phyloP scores from a whole-genome alignment of 2,329 filamentous ascomycete species.

The Colletotrichum ledebouriae region DNA sequence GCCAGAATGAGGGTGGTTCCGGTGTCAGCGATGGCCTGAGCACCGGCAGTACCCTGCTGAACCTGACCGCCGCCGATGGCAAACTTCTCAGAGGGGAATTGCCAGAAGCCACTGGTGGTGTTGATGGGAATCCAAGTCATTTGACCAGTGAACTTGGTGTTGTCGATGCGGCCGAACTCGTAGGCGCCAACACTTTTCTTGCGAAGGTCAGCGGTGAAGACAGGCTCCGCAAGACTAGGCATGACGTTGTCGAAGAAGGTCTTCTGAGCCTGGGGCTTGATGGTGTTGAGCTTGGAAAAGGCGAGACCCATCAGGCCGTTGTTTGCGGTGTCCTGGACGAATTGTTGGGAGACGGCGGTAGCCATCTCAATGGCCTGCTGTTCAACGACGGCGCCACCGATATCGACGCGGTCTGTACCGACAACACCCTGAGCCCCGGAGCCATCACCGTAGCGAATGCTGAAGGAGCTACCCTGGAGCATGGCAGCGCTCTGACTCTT shows the following conservation, averaged over 20 bases:
- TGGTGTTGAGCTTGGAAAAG: slow-evolving; percentile 75
- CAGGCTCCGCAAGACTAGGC: slow-evolving; percentile 69
- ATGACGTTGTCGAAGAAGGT: slow-evolving; percentile 82
- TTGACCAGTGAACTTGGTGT: slow-evolving; percentile 70
- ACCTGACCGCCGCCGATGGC: slow-evolving; percentile 60
- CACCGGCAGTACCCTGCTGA: slow-evolving; percentile 53
- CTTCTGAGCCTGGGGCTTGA: slow-evolving; percentile 72
- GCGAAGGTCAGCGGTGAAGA: slow-evolving; percentile 80
- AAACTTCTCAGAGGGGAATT: slow-evolving; percentile 71
- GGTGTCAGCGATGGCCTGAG: slow-evolving; percentile 67
- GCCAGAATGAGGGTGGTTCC: slow-evolving; percentile 75
- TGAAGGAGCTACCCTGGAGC: slow-evolving; percentile 65
- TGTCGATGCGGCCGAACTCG: slow-evolving; percentile 80
- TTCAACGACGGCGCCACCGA: slow-evolving; percentile 73
- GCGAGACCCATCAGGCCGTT: slow-evolving; percentile 80
- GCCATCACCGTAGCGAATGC: slow-evolving; percentile 77
- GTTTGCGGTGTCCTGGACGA: slow-evolving; percentile 70
- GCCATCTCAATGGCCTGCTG: slow-evolving; percentile 78
- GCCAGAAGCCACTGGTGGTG: slow-evolving; percentile 76
- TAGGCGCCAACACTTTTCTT: slow-evolving; percentile 73
- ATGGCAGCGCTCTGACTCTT: slow-evolving; percentile 52
- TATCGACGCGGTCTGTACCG: slow-evolving; percentile 75
- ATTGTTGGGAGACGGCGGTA: slow-evolving; percentile 67
- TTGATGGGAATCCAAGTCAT: slow-evolving; percentile 75
- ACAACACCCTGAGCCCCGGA: slow-evolving; percentile 74